Evolutionary conservation across 2,329 filamentous ascomycete genomes (phyloP), one percentile per base, ranked within the genome.

Genomic region (Botrytis galanthina): DNA sequence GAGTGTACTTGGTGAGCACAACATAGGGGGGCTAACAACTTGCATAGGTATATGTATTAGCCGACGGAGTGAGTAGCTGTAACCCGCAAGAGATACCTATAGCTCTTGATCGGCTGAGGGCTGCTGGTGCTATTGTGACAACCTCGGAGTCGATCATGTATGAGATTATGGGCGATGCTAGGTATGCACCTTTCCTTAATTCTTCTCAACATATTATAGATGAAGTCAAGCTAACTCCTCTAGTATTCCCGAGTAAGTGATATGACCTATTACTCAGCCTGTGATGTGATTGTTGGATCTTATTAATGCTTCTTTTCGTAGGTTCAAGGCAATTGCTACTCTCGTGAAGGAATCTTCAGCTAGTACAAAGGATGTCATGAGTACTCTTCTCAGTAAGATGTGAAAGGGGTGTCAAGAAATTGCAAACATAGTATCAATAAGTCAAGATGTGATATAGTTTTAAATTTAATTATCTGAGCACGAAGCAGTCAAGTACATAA

Each of bases 81-180:
- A 97, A 98, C 84, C 84, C 85, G 29, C 90, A 93, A 80, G 95
- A 98, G 84, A 88, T 97, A 12, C 87, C 87, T 1, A 84, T 98
- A 77, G 95, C 95, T 64, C 84, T 98, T 74, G 91, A 89, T 35
- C 84, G 95, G 75, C 81, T 98, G 83, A 86, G 93, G 77, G 86
- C 87, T 77, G 94, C 92, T 77, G 95, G 95, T 1, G 93, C 91
- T 51, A 84, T 89, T 10, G 90, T 98, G 46, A 97, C 94, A 29
- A 94, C 91, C 37, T 96, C 93, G 82, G 95, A 98, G 88, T 92
- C 93, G 82, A 91, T 93, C 84, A 84, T 98, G 80, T 98, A 97
- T 83, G 95, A 98, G 85, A 90, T 90, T 79, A 88, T 98, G 84
- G 93, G 93, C 29, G 95, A 98, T 84, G 93, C 95, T 10, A 86